phyloP scores from a whole-genome alignment of 352 stramenopile genomes.

The Globisporangium parvum region DNA sequence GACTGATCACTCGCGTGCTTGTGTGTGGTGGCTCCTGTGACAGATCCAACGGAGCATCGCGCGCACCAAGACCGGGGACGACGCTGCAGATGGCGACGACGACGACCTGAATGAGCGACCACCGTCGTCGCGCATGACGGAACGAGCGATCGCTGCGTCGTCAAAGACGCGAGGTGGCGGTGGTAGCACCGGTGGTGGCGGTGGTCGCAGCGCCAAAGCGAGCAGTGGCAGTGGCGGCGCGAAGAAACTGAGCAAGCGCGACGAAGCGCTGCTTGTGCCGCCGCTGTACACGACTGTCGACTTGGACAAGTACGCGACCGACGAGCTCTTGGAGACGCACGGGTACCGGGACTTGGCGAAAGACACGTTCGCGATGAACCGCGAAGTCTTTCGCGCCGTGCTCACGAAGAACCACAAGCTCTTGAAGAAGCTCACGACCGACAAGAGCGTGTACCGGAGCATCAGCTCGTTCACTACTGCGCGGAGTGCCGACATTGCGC shows the following conservation, averaged over 20 bases:
- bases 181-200: conserved; percentile 3
- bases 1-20: too few species aligned
- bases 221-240: conserved; percentile 5
- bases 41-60: conserved; percentile 29
- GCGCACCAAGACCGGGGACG: conserved; percentile 26
- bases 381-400: conserved; percentile 65
- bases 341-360: conserved; percentile 28
- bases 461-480: conserved; percentile 45
- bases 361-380: conserved; percentile 43
- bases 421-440: conserved; percentile 54
- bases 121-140: conserved; percentile 25
- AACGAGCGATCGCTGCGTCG: conserved; percentile 11
- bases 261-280: conserved; percentile 40
- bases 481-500: conserved; percentile 36
- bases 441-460: conserved; percentile 35
- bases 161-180: conserved; percentile 2
- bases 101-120: conserved; percentile 52
- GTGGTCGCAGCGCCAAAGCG: neutral
- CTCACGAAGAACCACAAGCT: conserved; percentile 69
- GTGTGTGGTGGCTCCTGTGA: neutral
- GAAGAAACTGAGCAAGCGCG: conserved; percentile 24
- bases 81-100: conserved; percentile 19
- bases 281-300: conserved; percentile 44
- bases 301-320: conserved; percentile 46
- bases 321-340: conserved; percentile 45